These are phyloP conservation scores for Torulaspora quercuum DNA, from an alignment of 805 yeast species.

Conservation along the genomic window DNA sequence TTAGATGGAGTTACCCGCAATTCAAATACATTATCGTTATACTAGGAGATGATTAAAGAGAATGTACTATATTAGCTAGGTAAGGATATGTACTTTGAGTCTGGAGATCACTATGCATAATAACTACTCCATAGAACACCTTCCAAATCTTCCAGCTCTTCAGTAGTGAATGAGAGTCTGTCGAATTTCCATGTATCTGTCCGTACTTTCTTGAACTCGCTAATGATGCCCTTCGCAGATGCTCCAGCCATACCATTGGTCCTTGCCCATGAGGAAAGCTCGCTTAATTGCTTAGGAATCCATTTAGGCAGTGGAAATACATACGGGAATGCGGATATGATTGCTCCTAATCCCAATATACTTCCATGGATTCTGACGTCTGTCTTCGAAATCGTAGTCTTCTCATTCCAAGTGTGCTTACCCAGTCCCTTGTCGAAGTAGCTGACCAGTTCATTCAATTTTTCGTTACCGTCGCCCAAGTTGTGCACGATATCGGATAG, in stretches of 20 bases:
- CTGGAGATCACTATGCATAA: no score
- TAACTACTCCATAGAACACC: slow-evolving; percentile 93
- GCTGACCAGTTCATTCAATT: slow-evolving; percentile 39
- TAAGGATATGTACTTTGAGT: no score
- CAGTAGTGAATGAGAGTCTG: slow-evolving; percentile 63
- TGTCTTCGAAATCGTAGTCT: slow-evolving; percentile 39
- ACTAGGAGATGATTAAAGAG: no score
- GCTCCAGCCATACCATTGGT: slow-evolving; percentile 77
- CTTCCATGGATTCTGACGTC: slow-evolving; percentile 70
- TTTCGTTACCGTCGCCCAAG: slow-evolving; percentile 43
- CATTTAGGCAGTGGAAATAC: slow-evolving; percentile 86
- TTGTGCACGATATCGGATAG: slow-evolving; percentile 78
- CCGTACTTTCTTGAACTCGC: slow-evolving; percentile 84
- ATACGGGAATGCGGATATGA: slow-evolving; percentile 87
- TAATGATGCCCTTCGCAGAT: slow-evolving; percentile 74
- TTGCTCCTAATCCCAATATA: slow-evolving; percentile 81
- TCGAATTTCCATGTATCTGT: slow-evolving; percentile 97
- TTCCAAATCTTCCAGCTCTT: slow-evolving; percentile 84
- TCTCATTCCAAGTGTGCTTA: slow-evolving; percentile 29
- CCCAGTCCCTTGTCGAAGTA: slow-evolving; percentile 38
- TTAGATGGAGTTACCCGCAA: slow-evolving; percentile 7
- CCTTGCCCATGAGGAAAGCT: slow-evolving; percentile 67
- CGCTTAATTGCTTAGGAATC: slow-evolving; percentile 72
- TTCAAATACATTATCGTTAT: no score
- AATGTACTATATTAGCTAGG: no score